These are phyloP conservation scores for Vishniacozyma victoriae DNA, from an alignment of 768 basidiomycete genomes.

Conservation along the genomic window DNA sequence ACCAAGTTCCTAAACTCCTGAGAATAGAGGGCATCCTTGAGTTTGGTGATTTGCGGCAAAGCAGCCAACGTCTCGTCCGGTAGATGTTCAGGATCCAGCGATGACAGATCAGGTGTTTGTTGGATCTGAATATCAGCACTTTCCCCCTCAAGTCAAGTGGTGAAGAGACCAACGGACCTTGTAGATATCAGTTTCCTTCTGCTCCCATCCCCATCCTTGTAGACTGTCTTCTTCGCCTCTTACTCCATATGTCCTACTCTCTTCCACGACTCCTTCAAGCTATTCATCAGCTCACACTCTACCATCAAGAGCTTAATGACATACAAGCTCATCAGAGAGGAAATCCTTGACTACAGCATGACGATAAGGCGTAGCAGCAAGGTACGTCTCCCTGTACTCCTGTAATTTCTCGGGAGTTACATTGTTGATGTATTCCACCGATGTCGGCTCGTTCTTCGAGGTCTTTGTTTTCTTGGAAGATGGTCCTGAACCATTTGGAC, in stretches of 20 bases:
- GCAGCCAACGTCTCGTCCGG: conserved; percentile 67
- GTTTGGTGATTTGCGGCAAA: conserved; percentile 69
- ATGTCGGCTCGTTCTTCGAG: not conserved
- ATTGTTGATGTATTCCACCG: conserved; percentile 3
- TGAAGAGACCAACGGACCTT: conserved; percentile 54
- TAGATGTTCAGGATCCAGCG: conserved; percentile 69
- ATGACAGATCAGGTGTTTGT: conserved; percentile 94
- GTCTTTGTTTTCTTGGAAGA: not conserved
- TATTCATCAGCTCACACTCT: conserved; percentile 9
- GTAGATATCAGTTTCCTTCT: conserved; percentile 99
- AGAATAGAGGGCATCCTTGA: conserved; percentile 90
- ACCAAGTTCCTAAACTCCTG: conserved; percentile 71
- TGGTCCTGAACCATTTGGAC: too few species aligned
- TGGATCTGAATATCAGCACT: conserved; percentile 59
- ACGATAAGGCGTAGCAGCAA: conserved; percentile 65
- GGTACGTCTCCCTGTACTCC: conserved; percentile 52
- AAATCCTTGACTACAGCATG: conserved; percentile 73
- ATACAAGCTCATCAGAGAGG: conserved; percentile 75
- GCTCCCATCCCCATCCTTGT: conserved; percentile 47
- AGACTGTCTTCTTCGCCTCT: conserved; percentile 40
- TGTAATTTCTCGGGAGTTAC: conserved; percentile 8
- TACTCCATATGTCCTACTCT: conserved; percentile 39
- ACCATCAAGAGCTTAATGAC: conserved; percentile 14
- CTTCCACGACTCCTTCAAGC: conserved; percentile 45
- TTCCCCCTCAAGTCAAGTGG: not conserved